These are phyloP conservation scores for Ceratocystis smalleyi DNA, from an alignment of 2,329 filamentous ascomycete genomes.

Conservation along the genomic window DNA sequence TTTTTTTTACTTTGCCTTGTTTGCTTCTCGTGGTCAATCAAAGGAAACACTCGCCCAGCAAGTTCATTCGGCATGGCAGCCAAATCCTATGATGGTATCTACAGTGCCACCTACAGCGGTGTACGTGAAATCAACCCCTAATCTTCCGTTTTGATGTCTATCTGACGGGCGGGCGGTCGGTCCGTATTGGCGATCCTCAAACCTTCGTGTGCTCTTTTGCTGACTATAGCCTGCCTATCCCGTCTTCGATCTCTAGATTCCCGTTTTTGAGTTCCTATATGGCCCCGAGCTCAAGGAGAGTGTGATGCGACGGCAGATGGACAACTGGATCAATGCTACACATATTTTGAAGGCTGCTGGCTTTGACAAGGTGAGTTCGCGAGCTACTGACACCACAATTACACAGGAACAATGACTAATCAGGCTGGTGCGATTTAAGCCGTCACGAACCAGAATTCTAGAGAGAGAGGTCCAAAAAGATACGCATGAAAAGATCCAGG, in stretches of 20 bases:
- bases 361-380: conserved; percentile 56
- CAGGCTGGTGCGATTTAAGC: conserved; percentile 25
- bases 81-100: conserved; percentile 30
- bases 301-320: conserved; percentile 86
- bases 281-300: conserved; percentile 62
- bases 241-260: conserved; percentile 44
- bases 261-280: conserved; percentile 86
- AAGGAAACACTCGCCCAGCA: background rate
- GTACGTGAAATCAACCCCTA: conserved; percentile 31
- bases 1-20: background rate
- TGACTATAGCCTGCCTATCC: background rate
- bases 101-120: conserved; percentile 55
- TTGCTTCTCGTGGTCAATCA: background rate
- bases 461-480: conserved; percentile 96
- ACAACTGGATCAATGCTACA: conserved; percentile 99
- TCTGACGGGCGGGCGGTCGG: background rate
- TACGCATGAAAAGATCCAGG: conserved; percentile 92
- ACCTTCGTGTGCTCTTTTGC: background rate
- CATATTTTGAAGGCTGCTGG: conserved; percentile 95
- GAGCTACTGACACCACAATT: too few species aligned
- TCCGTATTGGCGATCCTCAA: conserved; percentile 1
- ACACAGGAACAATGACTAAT: background rate
- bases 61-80: background rate
- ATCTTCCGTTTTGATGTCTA: background rate
- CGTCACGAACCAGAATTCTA: conserved; percentile 81